These are phyloP conservation scores for Diaporthe sp. DNA, from an alignment of 2,329 filamentous ascomycete genomes.

Conservation along the genomic window DNA sequence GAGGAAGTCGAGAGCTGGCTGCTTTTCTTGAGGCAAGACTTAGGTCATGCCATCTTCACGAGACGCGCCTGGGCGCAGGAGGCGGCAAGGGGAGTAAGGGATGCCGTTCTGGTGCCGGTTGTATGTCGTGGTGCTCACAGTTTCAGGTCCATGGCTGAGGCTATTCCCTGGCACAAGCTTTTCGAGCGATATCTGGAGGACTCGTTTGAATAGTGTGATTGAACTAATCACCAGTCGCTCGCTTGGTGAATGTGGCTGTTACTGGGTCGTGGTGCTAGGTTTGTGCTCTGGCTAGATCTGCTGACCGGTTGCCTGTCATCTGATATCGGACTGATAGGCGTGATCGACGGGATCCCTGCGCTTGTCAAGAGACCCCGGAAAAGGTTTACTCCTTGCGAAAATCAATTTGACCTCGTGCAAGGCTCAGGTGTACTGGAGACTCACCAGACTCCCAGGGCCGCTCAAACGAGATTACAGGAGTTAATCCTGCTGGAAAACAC, in stretches of 20 bases:
- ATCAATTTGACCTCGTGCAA: not conserved
- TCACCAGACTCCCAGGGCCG: not conserved
- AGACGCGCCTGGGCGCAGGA: not conserved
- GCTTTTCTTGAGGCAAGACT: not conserved
- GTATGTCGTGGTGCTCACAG: no score
- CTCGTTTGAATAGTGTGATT: not conserved
- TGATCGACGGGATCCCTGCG: slow-evolving; percentile 3
- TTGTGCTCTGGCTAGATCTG: not conserved
- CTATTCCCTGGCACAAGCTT: not conserved
- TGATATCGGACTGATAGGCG: not conserved
- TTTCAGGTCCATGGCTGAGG: no score
- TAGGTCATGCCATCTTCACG: slow-evolving; percentile 7
- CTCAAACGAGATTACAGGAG: not conserved
- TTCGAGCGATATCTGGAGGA: not conserved
- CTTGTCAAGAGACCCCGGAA: not conserved
- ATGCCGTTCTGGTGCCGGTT: not conserved
- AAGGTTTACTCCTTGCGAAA: not conserved
- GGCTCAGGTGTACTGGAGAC: not conserved
- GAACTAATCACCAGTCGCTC: not conserved
- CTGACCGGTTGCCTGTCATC: not conserved
- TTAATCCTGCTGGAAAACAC: slow-evolving; percentile 20
- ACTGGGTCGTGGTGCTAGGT: not conserved
- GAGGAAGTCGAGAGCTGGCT: not conserved
- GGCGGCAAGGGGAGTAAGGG: not conserved
- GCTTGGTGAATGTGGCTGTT: not conserved